Evolutionary conservation across 208 protist genomes (phyloP).

Genomic region (Trypanosoma avium): DNA sequence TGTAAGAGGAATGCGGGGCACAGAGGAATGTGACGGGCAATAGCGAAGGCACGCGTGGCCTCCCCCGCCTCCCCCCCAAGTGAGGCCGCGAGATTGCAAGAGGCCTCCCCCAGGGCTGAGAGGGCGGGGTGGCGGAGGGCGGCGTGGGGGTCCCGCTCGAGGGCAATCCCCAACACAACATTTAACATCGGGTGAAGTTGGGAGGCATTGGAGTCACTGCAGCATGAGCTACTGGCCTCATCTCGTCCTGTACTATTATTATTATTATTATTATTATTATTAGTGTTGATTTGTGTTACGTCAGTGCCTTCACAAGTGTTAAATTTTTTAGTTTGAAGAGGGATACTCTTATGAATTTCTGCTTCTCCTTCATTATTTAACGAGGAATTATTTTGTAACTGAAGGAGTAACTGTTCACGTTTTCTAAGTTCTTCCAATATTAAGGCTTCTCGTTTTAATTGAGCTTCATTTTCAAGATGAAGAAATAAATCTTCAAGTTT

Average conservation of each 20-base stretch:
- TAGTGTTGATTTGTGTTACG: neutral
- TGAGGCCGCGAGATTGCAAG: slow-evolving; percentile 7
- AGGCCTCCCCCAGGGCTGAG: slow-evolving; percentile 18
- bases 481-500: neutral
- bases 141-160: slow-evolving; percentile 18
- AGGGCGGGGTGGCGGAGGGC: slow-evolving; percentile 7
- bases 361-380: too few species aligned
- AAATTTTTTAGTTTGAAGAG: too few species aligned
- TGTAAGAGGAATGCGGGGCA: slow-evolving; percentile 26
- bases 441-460: too few species aligned
- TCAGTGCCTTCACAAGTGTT: neutral
- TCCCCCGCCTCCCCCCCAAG: slow-evolving; percentile 2
- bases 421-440: too few species aligned
- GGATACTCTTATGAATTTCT: too few species aligned
- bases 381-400: too few species aligned
- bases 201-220: neutral
- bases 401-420: too few species aligned
- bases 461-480: neutral
- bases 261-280: neutral
- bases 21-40: slow-evolving; percentile 12
- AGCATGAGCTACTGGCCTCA: slow-evolving; percentile 11
- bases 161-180: slow-evolving; percentile 14
- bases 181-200: slow-evolving; percentile 21
- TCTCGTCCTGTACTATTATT: neutral
- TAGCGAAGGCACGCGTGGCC: slow-evolving; percentile 2